Percentiles rank a stretch among this genome's conserved stretches.
Conservation (phyloP, 2,329 filamentous ascomycete genomes). For the Dactylellina sp. region DNA sequence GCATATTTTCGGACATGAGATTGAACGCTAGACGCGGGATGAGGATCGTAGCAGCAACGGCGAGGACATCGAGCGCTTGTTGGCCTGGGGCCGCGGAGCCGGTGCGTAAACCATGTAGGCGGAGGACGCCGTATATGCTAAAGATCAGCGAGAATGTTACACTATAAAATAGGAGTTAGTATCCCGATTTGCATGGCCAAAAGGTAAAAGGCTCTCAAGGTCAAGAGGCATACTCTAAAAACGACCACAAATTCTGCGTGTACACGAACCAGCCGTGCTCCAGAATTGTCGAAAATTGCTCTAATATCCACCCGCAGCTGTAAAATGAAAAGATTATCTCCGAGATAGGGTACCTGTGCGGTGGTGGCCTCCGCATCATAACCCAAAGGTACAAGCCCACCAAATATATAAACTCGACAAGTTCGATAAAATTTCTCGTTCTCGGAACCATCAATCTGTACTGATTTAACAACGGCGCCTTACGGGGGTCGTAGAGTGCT, state of each 20-base stretch:
- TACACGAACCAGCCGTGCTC: conserved; percentile 84
- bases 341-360: conserved; percentile 69
- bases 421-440: conserved; percentile 80
- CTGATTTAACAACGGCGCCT: conserved; percentile 82
- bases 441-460: conserved; percentile 85
- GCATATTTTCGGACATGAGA: conserved; percentile 82
- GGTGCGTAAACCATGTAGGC: conserved; percentile 73
- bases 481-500: conserved; percentile 80
- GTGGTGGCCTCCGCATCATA: conserved; percentile 74
- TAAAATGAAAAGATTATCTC: conserved; percentile 80
- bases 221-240: conserved; percentile 70
- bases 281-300: conserved; percentile 80
- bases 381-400: conserved; percentile 77
- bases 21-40: conserved; percentile 85
- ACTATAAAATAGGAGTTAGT: conserved; percentile 34
- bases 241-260: conserved; percentile 89
- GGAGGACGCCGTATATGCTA: conserved; percentile 74
- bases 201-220: background rate
- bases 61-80: conserved; percentile 81
- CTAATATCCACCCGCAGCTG: conserved; percentile 80
- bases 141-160: conserved; percentile 81
- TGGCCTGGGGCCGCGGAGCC: conserved; percentile 68
- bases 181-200: background rate
- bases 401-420: conserved; percentile 77
- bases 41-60: conserved; percentile 80